Evolutionary conservation across 768 basidiomycete genomes (phyloP).

Genomic region (Auricularia auricula-judae): DNA sequence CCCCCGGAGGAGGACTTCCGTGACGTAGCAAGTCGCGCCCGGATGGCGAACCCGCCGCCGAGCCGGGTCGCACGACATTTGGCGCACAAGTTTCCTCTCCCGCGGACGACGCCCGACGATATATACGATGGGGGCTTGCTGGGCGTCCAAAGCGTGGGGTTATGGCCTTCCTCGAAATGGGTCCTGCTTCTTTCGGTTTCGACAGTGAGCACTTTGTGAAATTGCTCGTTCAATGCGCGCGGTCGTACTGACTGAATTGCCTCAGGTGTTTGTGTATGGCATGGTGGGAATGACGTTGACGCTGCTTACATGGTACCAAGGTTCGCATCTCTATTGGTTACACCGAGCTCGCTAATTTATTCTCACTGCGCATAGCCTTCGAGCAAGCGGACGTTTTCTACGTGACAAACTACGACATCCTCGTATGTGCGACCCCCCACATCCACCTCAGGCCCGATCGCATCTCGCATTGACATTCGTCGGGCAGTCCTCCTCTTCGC

Average conservation of each 20-base stretch:
- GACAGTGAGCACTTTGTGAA: too few relatives aligned
- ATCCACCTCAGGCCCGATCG: not conserved
- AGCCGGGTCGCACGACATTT: not conserved
- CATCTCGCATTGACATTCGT: conserved; percentile 32
- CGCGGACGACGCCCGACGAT: not conserved
- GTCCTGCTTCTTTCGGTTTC: conserved; percentile 41
- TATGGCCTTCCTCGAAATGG: conserved; percentile 61
- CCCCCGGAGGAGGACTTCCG: not conserved
- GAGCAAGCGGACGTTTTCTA: conserved; percentile 50
- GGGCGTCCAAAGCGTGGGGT: conserved; percentile 27
- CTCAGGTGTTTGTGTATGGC: conserved; percentile 39
- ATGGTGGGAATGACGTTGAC: conserved; percentile 37
- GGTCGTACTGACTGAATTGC: not conserved
- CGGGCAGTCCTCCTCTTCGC: conserved; percentile 34
- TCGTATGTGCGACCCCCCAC: conserved; percentile 18
- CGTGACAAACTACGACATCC: conserved; percentile 36
- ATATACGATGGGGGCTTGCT: not conserved
- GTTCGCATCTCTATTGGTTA: conserved; percentile 8
- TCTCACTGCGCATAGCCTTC: conserved; percentile 32
- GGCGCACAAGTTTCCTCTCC: not conserved
- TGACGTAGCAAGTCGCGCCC: not conserved
- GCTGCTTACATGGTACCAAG: conserved; percentile 42
- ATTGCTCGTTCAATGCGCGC: not conserved
- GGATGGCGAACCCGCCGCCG: not conserved
- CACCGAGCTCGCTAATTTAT: not conserved